phyloP scores from a whole-genome alignment of 1,284 basidiomycete species.

The Tremellales sp. region DNA sequence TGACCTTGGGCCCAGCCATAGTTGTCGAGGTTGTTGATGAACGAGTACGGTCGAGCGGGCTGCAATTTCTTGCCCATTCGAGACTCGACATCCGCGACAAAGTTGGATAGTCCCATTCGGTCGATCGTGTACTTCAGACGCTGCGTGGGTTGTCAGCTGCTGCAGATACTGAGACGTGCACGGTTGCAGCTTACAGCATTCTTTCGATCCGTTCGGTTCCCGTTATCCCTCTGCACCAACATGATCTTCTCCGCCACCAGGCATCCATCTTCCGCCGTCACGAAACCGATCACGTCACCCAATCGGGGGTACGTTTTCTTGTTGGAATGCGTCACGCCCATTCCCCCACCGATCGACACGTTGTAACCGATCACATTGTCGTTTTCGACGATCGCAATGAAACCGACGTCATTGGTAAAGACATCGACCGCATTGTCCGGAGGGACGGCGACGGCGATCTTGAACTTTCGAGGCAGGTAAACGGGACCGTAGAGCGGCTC shows the following conservation, averaged over 20 bases:
- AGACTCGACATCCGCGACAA: slow-evolving; percentile 87
- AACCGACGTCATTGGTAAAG: slow-evolving; percentile 92
- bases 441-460: slow-evolving; percentile 93
- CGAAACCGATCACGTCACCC: slow-evolving; percentile 87
- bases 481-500: slow-evolving; percentile 97
- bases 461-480: slow-evolving; percentile 98
- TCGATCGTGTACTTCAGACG: slow-evolving; percentile 97
- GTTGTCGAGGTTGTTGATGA: slow-evolving; percentile 87
- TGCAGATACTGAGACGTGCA: background rate
- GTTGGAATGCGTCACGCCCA: slow-evolving; percentile 98
- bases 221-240: slow-evolving; percentile 91
- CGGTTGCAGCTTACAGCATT: slow-evolving; percentile 58
- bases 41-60: slow-evolving; percentile 71
- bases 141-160: slow-evolving; percentile 8
- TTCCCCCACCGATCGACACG: slow-evolving; percentile 87
- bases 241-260: slow-evolving; percentile 89
- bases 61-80: slow-evolving; percentile 75
- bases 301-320: slow-evolving; percentile 97
- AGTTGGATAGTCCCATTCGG: slow-evolving; percentile 79
- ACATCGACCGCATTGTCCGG: slow-evolving; percentile 96
- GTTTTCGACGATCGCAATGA: slow-evolving; percentile 82
- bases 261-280: slow-evolving; percentile 79
- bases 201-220: slow-evolving; percentile 76
- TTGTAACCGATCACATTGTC: slow-evolving; percentile 83
- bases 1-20: slow-evolving; percentile 89